Evolutionary conservation across 108 stramenopile genomes (phyloP), one percentile per base, ranked within the genome.

Genomic region (Pseudonitzschia pungens): DNA sequence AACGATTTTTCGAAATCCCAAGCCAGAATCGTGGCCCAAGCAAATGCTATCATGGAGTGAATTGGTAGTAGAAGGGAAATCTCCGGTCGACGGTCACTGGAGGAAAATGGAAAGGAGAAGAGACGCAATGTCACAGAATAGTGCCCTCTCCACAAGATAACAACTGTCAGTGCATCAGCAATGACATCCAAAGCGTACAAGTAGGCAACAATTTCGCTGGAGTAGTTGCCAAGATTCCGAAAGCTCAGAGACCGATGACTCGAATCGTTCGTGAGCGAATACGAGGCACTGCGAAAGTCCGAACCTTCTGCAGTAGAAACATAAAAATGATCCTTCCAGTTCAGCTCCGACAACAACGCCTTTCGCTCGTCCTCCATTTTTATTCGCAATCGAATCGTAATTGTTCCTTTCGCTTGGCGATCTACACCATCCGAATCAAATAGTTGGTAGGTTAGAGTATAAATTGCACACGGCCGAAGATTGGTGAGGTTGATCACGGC

Each of bases 131-230:
- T 33, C 33, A 62, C n/a, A 33, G 60, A 33, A n/a, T 16, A 62
- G 32, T 62, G 60, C n/a, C 73, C 75, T 51, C 79, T 75, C 88
- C 88, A 89, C 21, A 88, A 51, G 7, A 89, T 21, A 26, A 86
- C 50, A n/a, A 71, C 75, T 26, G 81, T 50, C 24, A 77, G 10
- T 29, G 71, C 78, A 59, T 86, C 79, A 29, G 76, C 69, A 9
- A 83, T 58, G 3, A 22, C 12, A 55, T 82, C 81, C 33, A 68
- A 75, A 8, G 76, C 60, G 16, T 68, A 70, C 21, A 76, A 53
- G 48, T 78, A 82, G 21, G 28, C 54, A 51, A 50, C n/a, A n/a
- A 82, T 51, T 36, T 82, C 81, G 9, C 70, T 29, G 1, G 63
- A 57, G 22, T 76, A 65, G 16, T 58, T 51, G 1, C 55, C 63